Percentiles rank a stretch among this genome's conserved stretches.
Conservation (phyloP, 768 basidiomycete species). For the Krasilnikovozyma curviuscula region DNA sequence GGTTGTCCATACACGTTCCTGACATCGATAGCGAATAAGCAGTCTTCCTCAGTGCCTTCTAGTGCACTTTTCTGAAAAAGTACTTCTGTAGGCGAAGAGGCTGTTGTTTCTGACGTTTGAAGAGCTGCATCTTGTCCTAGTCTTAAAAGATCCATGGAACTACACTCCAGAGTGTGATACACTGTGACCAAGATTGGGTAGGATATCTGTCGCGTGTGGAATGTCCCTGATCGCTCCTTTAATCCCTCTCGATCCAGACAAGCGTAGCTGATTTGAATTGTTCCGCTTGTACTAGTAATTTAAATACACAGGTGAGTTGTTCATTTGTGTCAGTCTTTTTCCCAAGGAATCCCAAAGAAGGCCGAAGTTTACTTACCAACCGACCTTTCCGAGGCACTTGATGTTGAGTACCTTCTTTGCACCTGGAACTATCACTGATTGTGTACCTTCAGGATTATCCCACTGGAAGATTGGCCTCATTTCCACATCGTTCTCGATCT, state of each 20-base stretch:
- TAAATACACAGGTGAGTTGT: background rate
- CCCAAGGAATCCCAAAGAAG: background rate
- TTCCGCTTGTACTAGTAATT: constrained; percentile 45
- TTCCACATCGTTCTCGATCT: constrained; percentile 64
- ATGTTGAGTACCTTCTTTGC: constrained; percentile 50
- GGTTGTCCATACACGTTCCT: constrained; percentile 77
- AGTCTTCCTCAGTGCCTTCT: constrained; percentile 36
- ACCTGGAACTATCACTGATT: constrained; percentile 43
- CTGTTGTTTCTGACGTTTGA: background rate
- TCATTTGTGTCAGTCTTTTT: background rate
- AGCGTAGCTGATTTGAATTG: constrained; percentile 68
- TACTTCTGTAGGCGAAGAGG: background rate
- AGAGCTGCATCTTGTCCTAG: constrained; percentile 23
- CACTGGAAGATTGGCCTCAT: constrained; percentile 65
- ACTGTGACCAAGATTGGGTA: constrained; percentile 85
- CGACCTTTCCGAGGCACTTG: constrained; percentile 68
- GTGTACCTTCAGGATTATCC: constrained; percentile 29
- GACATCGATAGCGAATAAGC: constrained; percentile 75
- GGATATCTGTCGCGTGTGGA: constrained; percentile 68
- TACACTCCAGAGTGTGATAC: constrained; percentile 81
- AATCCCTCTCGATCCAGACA: constrained; percentile 35
- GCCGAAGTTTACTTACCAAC: constrained; percentile 44
- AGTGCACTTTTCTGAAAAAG: background rate
- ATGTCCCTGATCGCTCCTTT: constrained; percentile 25
- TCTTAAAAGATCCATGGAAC: constrained; percentile 59